Percentiles rank a stretch among this genome's conserved stretches.
phyloP scores from a whole-genome alignment of 345 rosid species.

The Rhodamnia argentea region DNA sequence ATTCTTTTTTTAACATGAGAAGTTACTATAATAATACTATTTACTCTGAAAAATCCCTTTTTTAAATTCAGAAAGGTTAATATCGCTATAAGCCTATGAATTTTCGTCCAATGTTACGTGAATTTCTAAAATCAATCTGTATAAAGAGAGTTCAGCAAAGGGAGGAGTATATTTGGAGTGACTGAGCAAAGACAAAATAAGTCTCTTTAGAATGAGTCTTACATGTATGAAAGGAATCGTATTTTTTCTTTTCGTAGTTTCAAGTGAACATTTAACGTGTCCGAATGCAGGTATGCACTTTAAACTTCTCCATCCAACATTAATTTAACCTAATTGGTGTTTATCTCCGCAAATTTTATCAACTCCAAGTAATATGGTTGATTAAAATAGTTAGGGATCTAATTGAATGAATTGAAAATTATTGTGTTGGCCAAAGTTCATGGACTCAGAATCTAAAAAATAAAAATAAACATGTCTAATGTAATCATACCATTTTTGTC shows the following conservation, averaged over 20 bases:
- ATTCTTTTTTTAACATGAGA: background rate
- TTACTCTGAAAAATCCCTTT: background rate
- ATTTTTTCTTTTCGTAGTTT: background rate
- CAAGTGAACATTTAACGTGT: background rate
- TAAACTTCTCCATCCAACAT: background rate
- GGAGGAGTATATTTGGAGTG: background rate
- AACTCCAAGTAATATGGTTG: background rate
- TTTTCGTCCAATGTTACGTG: background rate
- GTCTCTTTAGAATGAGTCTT: background rate
- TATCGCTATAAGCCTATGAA: background rate
- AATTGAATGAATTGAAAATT: background rate
- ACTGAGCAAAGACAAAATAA: background rate
- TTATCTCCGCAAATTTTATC: background rate
- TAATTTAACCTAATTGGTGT: background rate
- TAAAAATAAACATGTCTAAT: too few relatives aligned
- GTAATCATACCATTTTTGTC: background rate
- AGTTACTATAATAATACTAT: background rate
- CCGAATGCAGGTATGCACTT: background rate
- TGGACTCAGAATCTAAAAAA: too few relatives aligned
- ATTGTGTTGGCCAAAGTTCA: background rate
- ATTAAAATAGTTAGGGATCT: background rate
- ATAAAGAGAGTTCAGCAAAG: background rate
- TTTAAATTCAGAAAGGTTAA: background rate
- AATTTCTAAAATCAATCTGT: background rate
- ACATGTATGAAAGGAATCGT: background rate